Conservation (phyloP, 257 asterid genomes). For the Craterostigma plantagineum region DNA sequence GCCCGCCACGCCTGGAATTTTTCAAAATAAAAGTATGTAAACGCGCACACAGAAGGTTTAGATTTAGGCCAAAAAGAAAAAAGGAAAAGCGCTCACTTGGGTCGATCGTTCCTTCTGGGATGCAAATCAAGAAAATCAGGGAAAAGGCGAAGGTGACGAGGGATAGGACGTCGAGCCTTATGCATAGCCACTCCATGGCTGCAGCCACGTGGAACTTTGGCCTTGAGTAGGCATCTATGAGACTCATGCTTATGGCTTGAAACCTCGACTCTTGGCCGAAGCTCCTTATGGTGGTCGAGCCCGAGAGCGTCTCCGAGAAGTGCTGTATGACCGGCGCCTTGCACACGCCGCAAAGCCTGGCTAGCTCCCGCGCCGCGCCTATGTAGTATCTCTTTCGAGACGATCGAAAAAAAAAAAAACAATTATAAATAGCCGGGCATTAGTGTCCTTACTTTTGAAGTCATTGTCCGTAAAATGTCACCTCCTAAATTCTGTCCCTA, state of each 20-base stretch:
- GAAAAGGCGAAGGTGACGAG: slow-evolving; percentile 51
- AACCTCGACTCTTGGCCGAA: slow-evolving; percentile 64
- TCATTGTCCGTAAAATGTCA: no score
- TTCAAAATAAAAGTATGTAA: not conserved
- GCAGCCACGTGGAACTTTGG: slow-evolving; percentile 57
- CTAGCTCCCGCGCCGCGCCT: slow-evolving; percentile 71
- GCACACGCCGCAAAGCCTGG: slow-evolving; percentile 68
- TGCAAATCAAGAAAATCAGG: slow-evolving; percentile 42
- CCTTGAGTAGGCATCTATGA: slow-evolving; percentile 66
- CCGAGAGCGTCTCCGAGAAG: slow-evolving; percentile 80
- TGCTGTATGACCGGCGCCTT: slow-evolving; percentile 87
- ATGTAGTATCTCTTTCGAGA: slow-evolving; percentile 59
- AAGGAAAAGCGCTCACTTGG: slow-evolving; percentile 38
- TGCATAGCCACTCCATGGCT: slow-evolving; percentile 95
- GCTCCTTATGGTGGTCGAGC: slow-evolving; percentile 71
- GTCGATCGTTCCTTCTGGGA: slow-evolving; percentile 66
- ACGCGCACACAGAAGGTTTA: no score
- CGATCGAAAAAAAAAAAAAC: not conserved
- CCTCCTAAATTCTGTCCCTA: no score
- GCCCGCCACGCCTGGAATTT: slow-evolving; percentile 63
- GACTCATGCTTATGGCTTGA: slow-evolving; percentile 44
- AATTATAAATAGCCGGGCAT: no score
- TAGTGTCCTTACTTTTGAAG: no score
- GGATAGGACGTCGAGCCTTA: slow-evolving; percentile 63
- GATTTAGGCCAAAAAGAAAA: no score